Conservation (phyloP, 352 stramenopile genomes). For the Phytopythium montanum region DNA sequence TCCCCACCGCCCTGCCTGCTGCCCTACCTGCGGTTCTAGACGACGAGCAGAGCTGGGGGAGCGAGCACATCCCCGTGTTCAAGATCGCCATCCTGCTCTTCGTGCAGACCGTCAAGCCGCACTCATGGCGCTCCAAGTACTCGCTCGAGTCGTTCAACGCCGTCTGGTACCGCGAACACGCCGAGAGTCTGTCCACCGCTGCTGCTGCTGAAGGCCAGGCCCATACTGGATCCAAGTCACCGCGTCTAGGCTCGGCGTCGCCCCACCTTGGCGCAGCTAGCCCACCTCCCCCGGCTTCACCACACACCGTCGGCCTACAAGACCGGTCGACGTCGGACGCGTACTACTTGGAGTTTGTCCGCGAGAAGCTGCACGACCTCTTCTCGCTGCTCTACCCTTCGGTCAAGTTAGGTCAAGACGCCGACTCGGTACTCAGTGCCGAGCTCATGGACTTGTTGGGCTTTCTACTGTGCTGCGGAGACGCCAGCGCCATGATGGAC, state of each 20-base stretch:
- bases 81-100: constrained; percentile 80
- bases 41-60: constrained; percentile 47
- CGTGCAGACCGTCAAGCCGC: constrained; percentile 74
- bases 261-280: constrained; percentile 51
- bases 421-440: constrained; percentile 43
- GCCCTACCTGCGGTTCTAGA: constrained; percentile 25
- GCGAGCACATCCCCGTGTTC: constrained; percentile 60
- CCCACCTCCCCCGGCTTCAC: constrained; percentile 59
- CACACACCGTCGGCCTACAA: constrained; percentile 73
- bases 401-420: constrained; percentile 44
- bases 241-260: constrained; percentile 35
- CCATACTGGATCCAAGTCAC: constrained; percentile 18
- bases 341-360: constrained; percentile 79
- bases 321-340: constrained; percentile 74
- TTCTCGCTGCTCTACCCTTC: constrained; percentile 70
- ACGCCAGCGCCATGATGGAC: constrained; percentile 41
- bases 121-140: constrained; percentile 72
- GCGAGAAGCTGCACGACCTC: constrained; percentile 74
- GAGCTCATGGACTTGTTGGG: constrained; percentile 72
- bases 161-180: constrained; percentile 75
- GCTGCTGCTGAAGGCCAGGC: constrained; percentile 16
- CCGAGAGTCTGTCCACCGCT: constrained; percentile 34
- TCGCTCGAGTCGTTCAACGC: constrained; percentile 76
- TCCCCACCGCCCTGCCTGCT: constrained; percentile 33
- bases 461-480: constrained; percentile 65